Conservation (phyloP, 169 alveolate species). For the Eimeria sp. region DNA sequence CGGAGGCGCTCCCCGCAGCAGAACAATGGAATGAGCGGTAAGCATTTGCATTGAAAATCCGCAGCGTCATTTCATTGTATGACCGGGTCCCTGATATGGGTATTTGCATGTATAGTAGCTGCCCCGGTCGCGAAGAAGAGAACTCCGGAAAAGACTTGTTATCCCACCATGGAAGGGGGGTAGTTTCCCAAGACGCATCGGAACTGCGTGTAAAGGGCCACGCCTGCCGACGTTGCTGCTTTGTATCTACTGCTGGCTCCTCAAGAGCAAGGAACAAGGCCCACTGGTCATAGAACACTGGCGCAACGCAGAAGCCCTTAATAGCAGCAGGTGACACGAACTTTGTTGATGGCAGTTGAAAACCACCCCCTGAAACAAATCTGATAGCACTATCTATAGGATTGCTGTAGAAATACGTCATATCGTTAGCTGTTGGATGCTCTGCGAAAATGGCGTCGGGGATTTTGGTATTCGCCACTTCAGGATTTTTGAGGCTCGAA, state of each 20-base stretch:
- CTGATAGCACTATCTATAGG: constrained; percentile 9
- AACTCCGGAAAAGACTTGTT: not conserved
- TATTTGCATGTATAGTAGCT: constrained; percentile 59
- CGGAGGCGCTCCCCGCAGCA: constrained; percentile 68
- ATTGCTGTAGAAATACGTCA: constrained; percentile 57
- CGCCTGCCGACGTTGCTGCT: not conserved
- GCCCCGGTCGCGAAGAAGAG: constrained; percentile 45
- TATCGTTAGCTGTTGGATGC: constrained; percentile 66
- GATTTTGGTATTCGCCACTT: constrained; percentile 49
- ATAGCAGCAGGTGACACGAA: constrained; percentile 24
- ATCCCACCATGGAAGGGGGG: constrained; percentile 61
- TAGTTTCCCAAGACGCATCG: constrained; percentile 42
- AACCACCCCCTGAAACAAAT: constrained; percentile 64
- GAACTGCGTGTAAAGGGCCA: not conserved
- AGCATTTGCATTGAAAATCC: constrained; percentile 48
- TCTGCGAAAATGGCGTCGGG: constrained; percentile 69
- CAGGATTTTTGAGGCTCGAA: constrained; percentile 30
- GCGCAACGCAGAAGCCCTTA: constrained; percentile 66
- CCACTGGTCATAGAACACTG: constrained; percentile 67
- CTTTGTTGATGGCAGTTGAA: constrained; percentile 12
- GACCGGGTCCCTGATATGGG: constrained; percentile 70
- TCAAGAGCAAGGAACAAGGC: constrained; percentile 70
- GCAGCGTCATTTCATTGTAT: constrained; percentile 55
- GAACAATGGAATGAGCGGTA: constrained; percentile 70
- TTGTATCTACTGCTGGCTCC: constrained; percentile 4